Evolutionary conservation across 1,284 basidiomycete genomes (phyloP).

Genomic region (Sanghuangporus weigelae): DNA sequence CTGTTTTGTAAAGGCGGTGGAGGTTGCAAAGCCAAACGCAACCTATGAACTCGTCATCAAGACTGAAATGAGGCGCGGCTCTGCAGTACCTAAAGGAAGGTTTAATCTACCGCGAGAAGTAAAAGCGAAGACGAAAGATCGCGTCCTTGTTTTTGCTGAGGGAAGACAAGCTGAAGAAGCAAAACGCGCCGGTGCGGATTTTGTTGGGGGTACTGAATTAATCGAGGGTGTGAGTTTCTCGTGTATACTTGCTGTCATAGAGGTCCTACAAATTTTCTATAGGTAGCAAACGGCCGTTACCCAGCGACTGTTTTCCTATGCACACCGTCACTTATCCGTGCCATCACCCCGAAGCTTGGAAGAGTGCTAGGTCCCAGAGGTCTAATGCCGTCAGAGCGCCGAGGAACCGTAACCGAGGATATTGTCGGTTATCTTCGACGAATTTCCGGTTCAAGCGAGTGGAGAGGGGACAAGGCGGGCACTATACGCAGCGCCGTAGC

Average conservation of each 20-base stretch:
- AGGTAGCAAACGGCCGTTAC: constrained; percentile 66
- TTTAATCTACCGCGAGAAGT: constrained; percentile 70
- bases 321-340: constrained; percentile 73
- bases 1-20: constrained; percentile 56
- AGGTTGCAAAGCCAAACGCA: constrained; percentile 68
- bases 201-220: constrained; percentile 83
- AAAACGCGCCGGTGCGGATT: constrained; percentile 75
- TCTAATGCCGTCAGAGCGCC: constrained; percentile 90
- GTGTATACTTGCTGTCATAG: constrained; percentile 7
- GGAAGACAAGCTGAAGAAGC: constrained; percentile 74
- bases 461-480: constrained; percentile 88
- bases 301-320: constrained; percentile 82
- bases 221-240: constrained; percentile 62
- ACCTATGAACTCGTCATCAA: constrained; percentile 79
- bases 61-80: constrained; percentile 69
- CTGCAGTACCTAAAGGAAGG: constrained; percentile 77
- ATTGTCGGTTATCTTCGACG: constrained; percentile 76
- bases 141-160: constrained; percentile 85
- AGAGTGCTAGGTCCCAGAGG: constrained; percentile 91
- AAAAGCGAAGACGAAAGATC: constrained; percentile 63
- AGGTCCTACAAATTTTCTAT: constrained; percentile 6
- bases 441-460: constrained; percentile 82
- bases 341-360: constrained; percentile 79
- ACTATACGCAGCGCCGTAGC: constrained; percentile 79
- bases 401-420: constrained; percentile 92